Base-by-base conservation (phyloP, 192 early-diverging fungal species). In the Coemansia sp. region DNA sequence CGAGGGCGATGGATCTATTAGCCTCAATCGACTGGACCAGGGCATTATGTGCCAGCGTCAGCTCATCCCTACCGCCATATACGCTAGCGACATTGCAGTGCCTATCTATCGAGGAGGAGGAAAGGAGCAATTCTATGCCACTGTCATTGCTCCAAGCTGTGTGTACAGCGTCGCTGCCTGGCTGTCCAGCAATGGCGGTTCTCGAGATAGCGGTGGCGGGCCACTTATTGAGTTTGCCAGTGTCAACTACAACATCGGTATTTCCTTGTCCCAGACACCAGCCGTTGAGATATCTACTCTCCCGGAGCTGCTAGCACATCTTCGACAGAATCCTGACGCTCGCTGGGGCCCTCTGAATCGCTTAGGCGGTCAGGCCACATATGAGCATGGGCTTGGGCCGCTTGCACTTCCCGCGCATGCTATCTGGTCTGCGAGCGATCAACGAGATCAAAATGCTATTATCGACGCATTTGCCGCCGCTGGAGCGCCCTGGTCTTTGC, bases 21-120 rank as follows among this genome's bases (percentile, higher is more conserved):
- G 77, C 44, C 65, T 82, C 30, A 82, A 82, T 44, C 65, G 68
- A 42, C 69, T 82, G 37, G 80, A 82, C 47, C 72, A 70, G 17
- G 80, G 80, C 2, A 67, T 82, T 7, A 30, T 39, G 28, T 16
- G 57, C 37, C 30, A 42, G 5, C 69, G 66, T 2, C 38, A 50
- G 35, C 80, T 70, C 10, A n/a, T 72, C n/a, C 80, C 80, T 9
- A 82, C 80, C 1, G 59, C 69, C 4, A 69, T 57, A 0, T 65
- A 67, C 26, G 55, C 40, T 38, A 68, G 69, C 19, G 80, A 82
- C 16, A 50, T 68, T 26, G 69, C 70, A 3, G 63, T 74, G 42
- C 80, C 80, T 8, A 62, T 82, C 11, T 82, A 71, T 28, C 49
- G 37, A 2, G 80, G 80, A 0, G 46, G 59, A 11, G 68, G 71